phyloP scores from a whole-genome alignment of 495 filamentous ascomycete genomes.

The Stereocaulon alpinum region DNA sequence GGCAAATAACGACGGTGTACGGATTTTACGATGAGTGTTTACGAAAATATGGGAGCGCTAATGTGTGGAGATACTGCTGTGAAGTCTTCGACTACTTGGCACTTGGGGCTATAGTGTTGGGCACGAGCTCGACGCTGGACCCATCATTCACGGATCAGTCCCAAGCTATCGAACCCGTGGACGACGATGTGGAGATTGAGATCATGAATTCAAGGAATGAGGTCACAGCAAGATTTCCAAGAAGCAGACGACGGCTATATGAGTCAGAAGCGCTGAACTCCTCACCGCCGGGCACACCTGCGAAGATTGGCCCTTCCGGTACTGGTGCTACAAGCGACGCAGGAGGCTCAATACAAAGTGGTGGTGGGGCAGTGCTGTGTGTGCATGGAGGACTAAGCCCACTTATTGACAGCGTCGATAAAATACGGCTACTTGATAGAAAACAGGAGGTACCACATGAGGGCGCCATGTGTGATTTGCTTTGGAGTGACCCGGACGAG shows the following conservation, averaged over 20 bases:
- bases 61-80: constrained; percentile 97
- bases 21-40: constrained; percentile 98
- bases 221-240: constrained; percentile 61
- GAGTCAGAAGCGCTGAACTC: constrained; percentile 12
- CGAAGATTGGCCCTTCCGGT: constrained; percentile 61
- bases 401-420: constrained; percentile 86
- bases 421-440: constrained; percentile 87
- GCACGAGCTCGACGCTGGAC: constrained; percentile 65
- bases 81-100: constrained; percentile 98
- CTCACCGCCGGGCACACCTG: constrained; percentile 36
- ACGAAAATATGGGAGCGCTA: constrained; percentile 93
- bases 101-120: constrained; percentile 85
- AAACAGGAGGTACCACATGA: constrained; percentile 99
- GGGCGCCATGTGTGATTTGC: constrained; percentile 95
- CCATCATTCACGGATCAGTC: constrained; percentile 38
- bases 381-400: constrained; percentile 92
- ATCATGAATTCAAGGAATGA: constrained; percentile 73
- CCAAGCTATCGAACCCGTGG: constrained; percentile 38
- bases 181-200: constrained; percentile 81
- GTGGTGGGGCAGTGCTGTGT: constrained; percentile 82
- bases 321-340: constrained; percentile 62
- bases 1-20: constrained; percentile 96
- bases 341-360: constrained; percentile 53
- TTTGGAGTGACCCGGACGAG: constrained; percentile 97
- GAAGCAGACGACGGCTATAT: constrained; percentile 33